A percentile compares a stretch with the other conserved stretches of the same genome.
These are phyloP conservation scores for Aspergillus cavernicola DNA, from an alignment of 495 filamentous ascomycete species.

Conservation along the genomic window DNA sequence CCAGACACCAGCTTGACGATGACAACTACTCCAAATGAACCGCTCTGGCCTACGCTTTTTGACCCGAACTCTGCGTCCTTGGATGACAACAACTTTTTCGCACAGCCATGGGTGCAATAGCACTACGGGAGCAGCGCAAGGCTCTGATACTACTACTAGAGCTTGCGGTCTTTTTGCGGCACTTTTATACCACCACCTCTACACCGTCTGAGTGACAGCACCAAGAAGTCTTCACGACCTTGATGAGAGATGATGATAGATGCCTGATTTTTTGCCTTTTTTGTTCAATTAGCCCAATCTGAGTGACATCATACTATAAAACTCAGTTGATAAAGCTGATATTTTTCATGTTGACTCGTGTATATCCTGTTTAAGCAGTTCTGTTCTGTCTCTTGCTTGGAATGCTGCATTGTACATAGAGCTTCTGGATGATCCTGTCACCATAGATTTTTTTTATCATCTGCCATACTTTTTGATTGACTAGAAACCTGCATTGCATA, in stretches of 20 bases:
- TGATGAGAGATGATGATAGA: constrained; percentile 56
- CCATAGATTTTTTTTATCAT: constrained; percentile 4
- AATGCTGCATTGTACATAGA: constrained; percentile 11
- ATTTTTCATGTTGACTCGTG: neutral
- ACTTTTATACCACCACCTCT: constrained; percentile 45
- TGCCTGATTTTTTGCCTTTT: constrained; percentile 34
- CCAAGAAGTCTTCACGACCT: constrained; percentile 42
- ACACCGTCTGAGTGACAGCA: constrained; percentile 32
- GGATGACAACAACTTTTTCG: constrained; percentile 31
- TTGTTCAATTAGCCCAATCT: constrained; percentile 41
- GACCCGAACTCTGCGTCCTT: constrained; percentile 30
- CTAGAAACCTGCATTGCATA: neutral
- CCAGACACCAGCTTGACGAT: constrained; percentile 19
- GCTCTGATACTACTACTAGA: neutral
- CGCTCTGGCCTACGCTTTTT: constrained; percentile 40
- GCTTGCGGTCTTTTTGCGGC: constrained; percentile 24
- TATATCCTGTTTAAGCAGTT: constrained; percentile 1
- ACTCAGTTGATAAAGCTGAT: constrained; percentile 28
- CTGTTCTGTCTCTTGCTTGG: neutral
- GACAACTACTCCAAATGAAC: constrained; percentile 29
- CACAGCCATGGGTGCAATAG: constrained; percentile 38
- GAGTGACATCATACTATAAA: constrained; percentile 37
- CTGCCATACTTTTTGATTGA: neutral
- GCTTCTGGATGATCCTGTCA: neutral
- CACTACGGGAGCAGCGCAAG: too few species aligned